Conservation (phyloP, 2,329 filamentous ascomycete species). For the Fusarium tanahbumbuense region DNA sequence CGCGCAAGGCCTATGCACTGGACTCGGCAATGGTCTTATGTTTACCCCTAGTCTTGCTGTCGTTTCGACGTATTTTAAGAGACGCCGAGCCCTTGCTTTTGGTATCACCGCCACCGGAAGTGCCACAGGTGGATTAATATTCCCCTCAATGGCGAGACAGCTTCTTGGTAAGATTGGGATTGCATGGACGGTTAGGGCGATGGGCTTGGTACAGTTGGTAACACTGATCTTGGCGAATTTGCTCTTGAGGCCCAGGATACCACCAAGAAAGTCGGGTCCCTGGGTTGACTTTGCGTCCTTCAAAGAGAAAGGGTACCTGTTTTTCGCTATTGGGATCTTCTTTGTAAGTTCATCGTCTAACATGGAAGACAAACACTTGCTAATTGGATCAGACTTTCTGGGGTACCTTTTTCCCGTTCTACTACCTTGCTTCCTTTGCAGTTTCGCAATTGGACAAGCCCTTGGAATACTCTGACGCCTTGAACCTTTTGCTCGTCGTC, state of each 20-base stretch:
- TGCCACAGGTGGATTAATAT: slow-evolving; percentile 65
- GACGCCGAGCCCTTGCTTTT: slow-evolving; percentile 65
- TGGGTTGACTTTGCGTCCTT: slow-evolving; percentile 13
- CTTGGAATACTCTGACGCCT: neutral
- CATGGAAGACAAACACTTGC: neutral
- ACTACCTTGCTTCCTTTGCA: slow-evolving; percentile 11
- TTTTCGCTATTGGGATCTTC: slow-evolving; percentile 18
- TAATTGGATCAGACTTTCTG: neutral
- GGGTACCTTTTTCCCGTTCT: slow-evolving; percentile 15
- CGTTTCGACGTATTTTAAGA: slow-evolving; percentile 71
- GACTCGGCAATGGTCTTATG: slow-evolving; percentile 65
- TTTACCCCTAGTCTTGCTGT: slow-evolving; percentile 70
- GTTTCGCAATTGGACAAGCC: slow-evolving; percentile 1
- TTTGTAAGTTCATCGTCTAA: neutral
- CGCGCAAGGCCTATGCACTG: slow-evolving; percentile 61
- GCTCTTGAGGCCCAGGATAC: slow-evolving; percentile 51
- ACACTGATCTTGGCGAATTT: slow-evolving; percentile 55
- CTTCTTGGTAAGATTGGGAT: slow-evolving; percentile 62
- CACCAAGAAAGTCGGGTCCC: slow-evolving; percentile 7
- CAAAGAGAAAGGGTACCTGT: slow-evolving; percentile 6
- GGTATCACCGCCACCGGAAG: slow-evolving; percentile 69
- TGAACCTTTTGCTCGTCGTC: slow-evolving; percentile 2
- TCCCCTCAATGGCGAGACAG: slow-evolving; percentile 59
- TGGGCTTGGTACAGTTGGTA: slow-evolving; percentile 58
- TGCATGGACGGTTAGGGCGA: slow-evolving; percentile 63